These are phyloP conservation scores for Lophiostoma macrostomum DNA, from an alignment of 495 filamentous ascomycete species.

Conservation along the genomic window DNA sequence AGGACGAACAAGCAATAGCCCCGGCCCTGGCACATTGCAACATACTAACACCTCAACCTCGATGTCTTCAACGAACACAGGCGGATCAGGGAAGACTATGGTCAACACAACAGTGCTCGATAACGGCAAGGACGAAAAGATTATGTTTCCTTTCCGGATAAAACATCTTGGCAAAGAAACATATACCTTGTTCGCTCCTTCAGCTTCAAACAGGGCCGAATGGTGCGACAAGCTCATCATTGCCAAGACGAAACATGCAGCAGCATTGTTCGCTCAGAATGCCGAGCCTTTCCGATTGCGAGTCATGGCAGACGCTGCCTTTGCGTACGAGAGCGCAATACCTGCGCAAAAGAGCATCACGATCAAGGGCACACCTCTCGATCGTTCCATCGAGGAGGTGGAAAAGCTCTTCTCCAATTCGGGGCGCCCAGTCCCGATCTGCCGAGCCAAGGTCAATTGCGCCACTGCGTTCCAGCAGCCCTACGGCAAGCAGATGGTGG, in stretches of 20 bases:
- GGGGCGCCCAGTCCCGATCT: conserved; percentile 70
- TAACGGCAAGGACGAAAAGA: conserved; percentile 65
- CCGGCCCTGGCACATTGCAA: conserved; percentile 57
- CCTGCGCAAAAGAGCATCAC: conserved; percentile 53
- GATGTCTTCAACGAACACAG: conserved; percentile 49
- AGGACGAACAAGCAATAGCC: conserved; percentile 52
- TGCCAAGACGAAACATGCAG: conserved; percentile 89
- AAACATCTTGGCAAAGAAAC: conserved; percentile 91
- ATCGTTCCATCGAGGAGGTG: conserved; percentile 85
- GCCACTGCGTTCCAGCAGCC: conserved; percentile 81
- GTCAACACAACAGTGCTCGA: conserved; percentile 54
- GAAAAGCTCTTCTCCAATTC: conserved; percentile 66
- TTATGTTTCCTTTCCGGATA: conserved; percentile 90
- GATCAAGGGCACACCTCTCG: conserved; percentile 86
- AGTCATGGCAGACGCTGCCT: conserved; percentile 89
- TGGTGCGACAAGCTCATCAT: conserved; percentile 94
- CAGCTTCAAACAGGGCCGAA: conserved; percentile 67
- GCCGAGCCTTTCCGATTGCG: conserved; percentile 92
- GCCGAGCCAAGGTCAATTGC: conserved; percentile 83
- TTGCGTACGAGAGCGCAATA: conserved; percentile 70
- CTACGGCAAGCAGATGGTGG: conserved; percentile 81
- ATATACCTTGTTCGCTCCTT: conserved; percentile 83
- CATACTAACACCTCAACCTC: conserved; percentile 61
- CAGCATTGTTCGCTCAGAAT: conserved; percentile 83
- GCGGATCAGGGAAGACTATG: conserved; percentile 44